These are phyloP conservation scores for Colletotrichum destructivum DNA, from an alignment of 2,329 filamentous ascomycete genomes.

Conservation along the genomic window DNA sequence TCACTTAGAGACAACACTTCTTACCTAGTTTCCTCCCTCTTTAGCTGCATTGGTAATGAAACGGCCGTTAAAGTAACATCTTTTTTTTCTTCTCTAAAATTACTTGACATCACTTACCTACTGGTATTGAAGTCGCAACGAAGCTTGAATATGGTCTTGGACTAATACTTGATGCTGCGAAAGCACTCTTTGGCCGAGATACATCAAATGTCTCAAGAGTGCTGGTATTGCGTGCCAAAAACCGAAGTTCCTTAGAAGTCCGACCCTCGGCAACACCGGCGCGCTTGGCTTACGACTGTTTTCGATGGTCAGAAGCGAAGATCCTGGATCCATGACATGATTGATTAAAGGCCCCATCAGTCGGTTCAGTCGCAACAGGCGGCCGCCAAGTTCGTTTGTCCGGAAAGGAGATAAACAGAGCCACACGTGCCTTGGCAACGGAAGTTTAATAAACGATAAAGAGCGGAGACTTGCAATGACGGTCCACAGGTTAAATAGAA, in stretches of 20 bases:
- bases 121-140: no score
- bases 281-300: conserved; percentile 12
- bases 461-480: conserved; percentile 5
- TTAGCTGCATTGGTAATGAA: no score
- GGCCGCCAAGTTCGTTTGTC: not conserved
- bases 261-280: conserved; percentile 20
- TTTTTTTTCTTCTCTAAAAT: no score
- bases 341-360: conserved; percentile 27
- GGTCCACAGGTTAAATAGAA: not conserved
- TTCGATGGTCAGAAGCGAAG: conserved; percentile 2
- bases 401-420: not conserved
- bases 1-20: no score
- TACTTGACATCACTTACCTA: no score
- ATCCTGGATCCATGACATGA: conserved; percentile 32
- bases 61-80: no score
- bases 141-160: no score
- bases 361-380: not conserved
- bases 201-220: not conserved
- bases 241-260: not conserved
- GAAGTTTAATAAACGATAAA: conserved; percentile 1
- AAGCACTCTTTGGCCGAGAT: no score
- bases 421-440: conserved; percentile 1
- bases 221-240: not conserved
- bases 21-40: no score
- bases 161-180: not conserved